Conservation (phyloP, 306 rosid genomes). For the Pyrus communis region DNA sequence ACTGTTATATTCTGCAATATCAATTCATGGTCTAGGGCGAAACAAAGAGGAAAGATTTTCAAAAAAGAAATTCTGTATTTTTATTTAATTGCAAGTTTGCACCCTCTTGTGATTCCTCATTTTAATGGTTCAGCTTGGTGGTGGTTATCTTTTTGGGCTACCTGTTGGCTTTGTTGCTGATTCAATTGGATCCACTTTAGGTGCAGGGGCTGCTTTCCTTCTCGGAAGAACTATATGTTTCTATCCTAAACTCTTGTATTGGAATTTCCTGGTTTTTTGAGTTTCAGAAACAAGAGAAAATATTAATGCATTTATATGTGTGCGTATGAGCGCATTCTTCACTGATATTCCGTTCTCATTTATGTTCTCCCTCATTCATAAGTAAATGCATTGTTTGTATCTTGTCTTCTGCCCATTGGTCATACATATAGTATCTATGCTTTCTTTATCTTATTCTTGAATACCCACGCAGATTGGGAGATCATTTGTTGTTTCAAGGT, state of each 20-base stretch:
- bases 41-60: neutral
- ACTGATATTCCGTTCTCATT: neutral
- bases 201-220: conserved; percentile 79
- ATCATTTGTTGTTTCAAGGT: conserved; percentile 71
- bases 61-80: too few relatives aligned
- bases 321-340: neutral
- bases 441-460: neutral
- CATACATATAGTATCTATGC: too few relatives aligned
- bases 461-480: conserved; percentile 67
- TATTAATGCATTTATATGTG: neutral
- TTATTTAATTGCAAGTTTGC: neutral
- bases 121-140: conserved; percentile 63
- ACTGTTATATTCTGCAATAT: neutral
- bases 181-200: conserved; percentile 75
- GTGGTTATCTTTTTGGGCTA: conserved; percentile 84
- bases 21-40: neutral
- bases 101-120: conserved; percentile 2
- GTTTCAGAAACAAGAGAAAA: neutral
- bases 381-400: neutral
- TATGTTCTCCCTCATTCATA: neutral
- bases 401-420: neutral
- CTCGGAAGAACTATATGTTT: conserved; percentile 76
- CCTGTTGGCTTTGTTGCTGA: conserved; percentile 72
- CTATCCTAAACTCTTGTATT: neutral
- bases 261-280: neutral